Conservation (phyloP, 371 early-diverging fungal species). For the Rhizopus sp. region DNA sequence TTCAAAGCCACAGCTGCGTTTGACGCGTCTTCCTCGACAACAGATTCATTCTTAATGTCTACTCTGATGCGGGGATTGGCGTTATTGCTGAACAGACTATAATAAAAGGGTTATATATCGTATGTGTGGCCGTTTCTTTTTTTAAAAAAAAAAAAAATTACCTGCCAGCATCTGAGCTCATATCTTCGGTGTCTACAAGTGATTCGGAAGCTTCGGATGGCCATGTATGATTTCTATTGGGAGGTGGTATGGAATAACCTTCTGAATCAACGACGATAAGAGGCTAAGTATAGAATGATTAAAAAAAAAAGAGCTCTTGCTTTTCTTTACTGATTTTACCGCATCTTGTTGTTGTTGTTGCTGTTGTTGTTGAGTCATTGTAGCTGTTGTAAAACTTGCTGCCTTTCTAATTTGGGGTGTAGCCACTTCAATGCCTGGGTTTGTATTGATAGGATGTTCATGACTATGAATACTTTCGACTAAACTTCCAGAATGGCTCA, state of each 20-base stretch:
- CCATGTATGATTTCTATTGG: conserved; percentile 5
- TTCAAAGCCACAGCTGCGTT: conserved; percentile 19
- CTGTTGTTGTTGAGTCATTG: conserved; percentile 10
- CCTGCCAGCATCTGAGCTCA: conserved; percentile 24
- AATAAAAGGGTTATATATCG: not conserved
- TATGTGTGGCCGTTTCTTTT: not conserved
- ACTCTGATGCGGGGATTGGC: conserved; percentile 19
- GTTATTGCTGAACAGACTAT: conserved; percentile 10
- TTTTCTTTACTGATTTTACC: not conserved
- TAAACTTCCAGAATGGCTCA: conserved; percentile 22
- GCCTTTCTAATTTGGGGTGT: not conserved
- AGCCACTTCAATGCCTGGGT: conserved; percentile 6
- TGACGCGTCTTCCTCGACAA: conserved; percentile 10
- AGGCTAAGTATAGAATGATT: not conserved
- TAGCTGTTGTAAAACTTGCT: conserved; percentile 10
- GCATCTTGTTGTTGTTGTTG: conserved; percentile 1
- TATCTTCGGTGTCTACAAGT: conserved; percentile 17
- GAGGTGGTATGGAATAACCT: conserved; percentile 23
- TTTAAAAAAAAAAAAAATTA: not conserved
- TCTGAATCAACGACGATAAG: conserved; percentile 22
- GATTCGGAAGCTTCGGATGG: conserved; percentile 15
- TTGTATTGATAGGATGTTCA: not conserved
- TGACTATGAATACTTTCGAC: conserved; percentile 13
- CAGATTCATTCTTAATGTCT: conserved; percentile 14
- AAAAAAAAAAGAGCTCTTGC: not conserved